Evolutionary conservation across 2,329 filamentous ascomycete species (phyloP).

Genomic region (Ambrosiella cleistominuta): DNA sequence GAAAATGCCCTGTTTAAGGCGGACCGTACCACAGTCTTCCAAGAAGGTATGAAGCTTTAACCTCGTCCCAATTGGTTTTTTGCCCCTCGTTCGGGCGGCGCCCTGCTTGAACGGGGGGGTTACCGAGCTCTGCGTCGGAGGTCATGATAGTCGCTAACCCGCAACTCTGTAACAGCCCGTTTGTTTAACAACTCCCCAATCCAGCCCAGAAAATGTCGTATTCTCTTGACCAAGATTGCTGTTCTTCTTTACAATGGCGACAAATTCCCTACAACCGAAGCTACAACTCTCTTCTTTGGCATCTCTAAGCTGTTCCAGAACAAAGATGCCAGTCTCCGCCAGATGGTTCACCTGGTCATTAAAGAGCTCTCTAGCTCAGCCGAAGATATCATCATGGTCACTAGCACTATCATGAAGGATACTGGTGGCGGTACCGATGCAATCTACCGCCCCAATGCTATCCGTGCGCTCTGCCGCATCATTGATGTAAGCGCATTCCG

Average conservation of each 20-base stretch:
- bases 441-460: conserved; percentile 88
- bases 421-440: conserved; percentile 88
- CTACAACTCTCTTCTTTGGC: conserved; percentile 94
- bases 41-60: conserved; percentile 57
- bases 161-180: conserved; percentile 44
- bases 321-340: conserved; percentile 91
- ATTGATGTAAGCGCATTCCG: conserved; percentile 54
- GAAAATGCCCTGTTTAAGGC: conserved; percentile 90
- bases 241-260: conserved; percentile 93
- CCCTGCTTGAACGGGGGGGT: not conserved
- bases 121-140: not conserved
- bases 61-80: not conserved
- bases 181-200: conserved; percentile 96
- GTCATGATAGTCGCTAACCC: not conserved
- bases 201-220: conserved; percentile 91
- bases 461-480: conserved; percentile 85
- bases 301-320: conserved; percentile 99
- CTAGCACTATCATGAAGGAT: conserved; percentile 99
- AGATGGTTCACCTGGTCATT: conserved; percentile 97
- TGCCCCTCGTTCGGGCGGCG: not conserved
- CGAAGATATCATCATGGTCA: conserved; percentile 99
- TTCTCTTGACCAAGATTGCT: conserved; percentile 91
- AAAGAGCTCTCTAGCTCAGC: conserved; percentile 93
- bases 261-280: conserved; percentile 92
- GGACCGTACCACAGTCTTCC: conserved; percentile 93